phyloP scores from a whole-genome alignment of 164 flowering plant species.

The Macadamia integrifolia region DNA sequence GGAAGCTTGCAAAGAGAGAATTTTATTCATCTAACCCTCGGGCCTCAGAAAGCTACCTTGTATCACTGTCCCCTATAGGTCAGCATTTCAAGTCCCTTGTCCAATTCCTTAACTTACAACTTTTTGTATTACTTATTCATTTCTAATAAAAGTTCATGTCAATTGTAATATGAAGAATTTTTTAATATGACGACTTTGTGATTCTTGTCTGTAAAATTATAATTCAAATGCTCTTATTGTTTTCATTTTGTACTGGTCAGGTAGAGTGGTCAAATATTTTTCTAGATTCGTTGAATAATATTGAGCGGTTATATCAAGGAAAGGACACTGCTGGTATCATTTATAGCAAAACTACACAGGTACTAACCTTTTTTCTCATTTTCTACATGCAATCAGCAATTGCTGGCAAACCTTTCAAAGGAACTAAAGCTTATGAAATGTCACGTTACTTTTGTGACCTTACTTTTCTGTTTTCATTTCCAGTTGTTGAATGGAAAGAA shows the following conservation, averaged over 20 bases:
- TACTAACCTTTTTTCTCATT: slow-evolving; percentile 11
- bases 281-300: slow-evolving; percentile 46
- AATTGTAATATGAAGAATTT: neutral
- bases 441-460: neutral
- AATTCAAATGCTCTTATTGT: neutral
- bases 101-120: no score
- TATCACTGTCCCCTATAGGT: no score
- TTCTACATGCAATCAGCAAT: slow-evolving; percentile 1
- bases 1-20: no score
- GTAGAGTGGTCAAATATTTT: slow-evolving; percentile 77
- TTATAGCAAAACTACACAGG: slow-evolving; percentile 66
- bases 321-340: slow-evolving; percentile 56
- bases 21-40: no score
- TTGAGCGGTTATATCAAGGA: slow-evolving; percentile 59
- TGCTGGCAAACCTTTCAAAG: neutral
- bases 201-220: neutral
- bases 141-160: no score
- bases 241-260: slow-evolving; percentile 30
- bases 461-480: slow-evolving; percentile 2
- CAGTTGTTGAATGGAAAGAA: slow-evolving; percentile 70
- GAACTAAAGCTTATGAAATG: neutral
- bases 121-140: no score
- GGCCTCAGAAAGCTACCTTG: no score
- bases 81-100: no score
- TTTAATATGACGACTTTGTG: neutral